phyloP scores from a whole-genome alignment of 2,329 filamentous ascomycete genomes.

The Lachnellula subtilissima region DNA sequence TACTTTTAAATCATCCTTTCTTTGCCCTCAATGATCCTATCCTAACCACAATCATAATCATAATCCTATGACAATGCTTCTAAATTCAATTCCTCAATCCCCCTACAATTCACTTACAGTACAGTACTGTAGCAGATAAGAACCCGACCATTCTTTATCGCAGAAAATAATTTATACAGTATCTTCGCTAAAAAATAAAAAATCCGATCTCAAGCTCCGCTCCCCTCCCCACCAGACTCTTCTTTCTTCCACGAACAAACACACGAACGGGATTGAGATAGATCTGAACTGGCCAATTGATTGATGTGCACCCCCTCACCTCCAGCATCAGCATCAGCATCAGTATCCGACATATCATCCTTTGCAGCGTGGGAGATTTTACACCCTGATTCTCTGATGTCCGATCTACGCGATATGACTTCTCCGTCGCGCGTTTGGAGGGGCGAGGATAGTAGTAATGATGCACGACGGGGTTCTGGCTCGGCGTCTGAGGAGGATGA shows the following conservation, averaged over 20 bases:
- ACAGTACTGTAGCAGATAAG: neutral
- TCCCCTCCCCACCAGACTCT: neutral
- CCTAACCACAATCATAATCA: neutral
- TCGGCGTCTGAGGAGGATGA: neutral
- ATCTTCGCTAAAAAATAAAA: neutral
- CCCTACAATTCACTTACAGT: neutral
- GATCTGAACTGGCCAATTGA: neutral
- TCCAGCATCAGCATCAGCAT: neutral
- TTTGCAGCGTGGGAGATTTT: slow-evolving; percentile 19
- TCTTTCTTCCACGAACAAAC: neutral
- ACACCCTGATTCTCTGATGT: slow-evolving; percentile 5
- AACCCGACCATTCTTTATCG: neutral
- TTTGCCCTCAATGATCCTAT: neutral
- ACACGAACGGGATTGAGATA: neutral
- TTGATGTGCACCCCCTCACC: neutral
- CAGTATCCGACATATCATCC: slow-evolving; percentile 14
- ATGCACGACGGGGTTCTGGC: slow-evolving; percentile 7
- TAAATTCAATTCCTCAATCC: neutral
- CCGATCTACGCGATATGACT: slow-evolving; percentile 9
- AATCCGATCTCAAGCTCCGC: neutral
- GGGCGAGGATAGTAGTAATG: slow-evolving; percentile 19
- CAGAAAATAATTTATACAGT: neutral
- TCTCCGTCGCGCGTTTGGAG: slow-evolving; percentile 8
- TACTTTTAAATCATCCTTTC: slow-evolving; percentile 15
- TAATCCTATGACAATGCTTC: neutral